Conservation (phyloP, 2,329 filamentous ascomycete species). For the Alternaria brassicae region DNA sequence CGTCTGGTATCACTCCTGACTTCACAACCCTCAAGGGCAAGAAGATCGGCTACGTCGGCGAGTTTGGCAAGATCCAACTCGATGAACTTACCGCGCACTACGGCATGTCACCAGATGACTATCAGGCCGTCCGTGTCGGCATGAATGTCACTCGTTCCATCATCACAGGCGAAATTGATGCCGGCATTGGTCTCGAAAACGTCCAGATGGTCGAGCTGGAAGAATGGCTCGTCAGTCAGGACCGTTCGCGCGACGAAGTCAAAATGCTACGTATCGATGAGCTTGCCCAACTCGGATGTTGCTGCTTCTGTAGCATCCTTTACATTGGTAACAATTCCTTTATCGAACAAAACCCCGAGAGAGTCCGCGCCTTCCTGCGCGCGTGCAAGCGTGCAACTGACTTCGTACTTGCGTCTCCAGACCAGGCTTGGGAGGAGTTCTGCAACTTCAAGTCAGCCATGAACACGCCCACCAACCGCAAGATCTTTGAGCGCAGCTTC, state of each 20-base stretch:
- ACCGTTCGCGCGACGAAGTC: constrained; percentile 70
- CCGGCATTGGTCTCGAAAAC: constrained; percentile 79
- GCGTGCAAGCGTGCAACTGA: constrained; percentile 79
- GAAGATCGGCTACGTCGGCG: constrained; percentile 79
- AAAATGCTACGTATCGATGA: constrained; percentile 84
- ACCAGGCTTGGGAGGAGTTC: constrained; percentile 71
- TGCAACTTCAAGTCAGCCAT: constrained; percentile 75
- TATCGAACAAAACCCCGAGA: constrained; percentile 69
- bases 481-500: constrained; percentile 81
- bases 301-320: constrained; percentile 83
- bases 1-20: constrained; percentile 75
- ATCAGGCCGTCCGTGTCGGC: constrained; percentile 78
- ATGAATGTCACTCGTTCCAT: constrained; percentile 84
- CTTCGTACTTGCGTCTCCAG: constrained; percentile 70
- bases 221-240: constrained; percentile 72
- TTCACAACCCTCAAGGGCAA: constrained; percentile 78
- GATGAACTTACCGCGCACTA: constrained; percentile 82
- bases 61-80: constrained; percentile 83
- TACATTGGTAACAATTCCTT: constrained; percentile 81
- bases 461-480: constrained; percentile 71
- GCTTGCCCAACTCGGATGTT: constrained; percentile 79
- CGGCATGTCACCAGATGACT: constrained; percentile 74
- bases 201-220: constrained; percentile 84
- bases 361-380: constrained; percentile 71
- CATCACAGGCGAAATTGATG: constrained; percentile 74